Evolutionary conservation across 2,329 filamentous ascomycete genomes (phyloP).

Genomic region (Sarocladiaceae sp.): DNA sequence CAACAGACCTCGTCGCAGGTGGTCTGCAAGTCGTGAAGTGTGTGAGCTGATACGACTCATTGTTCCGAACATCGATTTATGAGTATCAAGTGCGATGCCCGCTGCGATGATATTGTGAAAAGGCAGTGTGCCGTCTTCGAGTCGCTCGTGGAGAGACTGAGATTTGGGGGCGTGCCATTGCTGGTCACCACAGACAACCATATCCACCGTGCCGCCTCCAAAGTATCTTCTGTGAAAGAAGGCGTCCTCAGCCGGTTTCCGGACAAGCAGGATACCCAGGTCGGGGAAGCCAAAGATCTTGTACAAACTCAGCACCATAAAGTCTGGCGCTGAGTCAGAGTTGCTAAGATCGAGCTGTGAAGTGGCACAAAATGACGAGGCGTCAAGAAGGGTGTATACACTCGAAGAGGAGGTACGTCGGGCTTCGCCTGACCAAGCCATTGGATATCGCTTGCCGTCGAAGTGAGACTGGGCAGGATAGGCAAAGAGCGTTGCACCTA

Average conservation of each 20-base stretch:
- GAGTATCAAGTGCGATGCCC: slow-evolving; percentile 66
- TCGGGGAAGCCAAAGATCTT: slow-evolving; percentile 99
- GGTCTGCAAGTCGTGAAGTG: slow-evolving; percentile 58
- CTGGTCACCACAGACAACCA: slow-evolving; percentile 73
- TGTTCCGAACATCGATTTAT: slow-evolving; percentile 64
- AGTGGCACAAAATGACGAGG: slow-evolving; percentile 76
- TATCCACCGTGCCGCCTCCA: slow-evolving; percentile 90
- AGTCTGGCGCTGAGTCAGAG: slow-evolving; percentile 65
- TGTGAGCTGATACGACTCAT: slow-evolving; percentile 69
- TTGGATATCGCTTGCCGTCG: slow-evolving; percentile 72
- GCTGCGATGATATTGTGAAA: slow-evolving; percentile 88
- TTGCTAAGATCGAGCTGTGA: slow-evolving; percentile 68
- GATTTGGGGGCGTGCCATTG: slow-evolving; percentile 80
- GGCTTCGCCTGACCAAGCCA: slow-evolving; percentile 59
- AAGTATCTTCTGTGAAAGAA: slow-evolving; percentile 75
- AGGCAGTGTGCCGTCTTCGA: slow-evolving; percentile 90
- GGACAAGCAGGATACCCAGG: slow-evolving; percentile 78
- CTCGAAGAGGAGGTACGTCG: slow-evolving; percentile 23
- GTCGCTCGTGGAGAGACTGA: slow-evolving; percentile 66
- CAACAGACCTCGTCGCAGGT: slow-evolving; percentile 54
- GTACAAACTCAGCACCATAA: slow-evolving; percentile 83
- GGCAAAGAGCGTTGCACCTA: slow-evolving; percentile 55
- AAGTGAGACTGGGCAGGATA: slow-evolving; percentile 93
- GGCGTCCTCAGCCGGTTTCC: slow-evolving; percentile 61
- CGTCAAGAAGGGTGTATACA: slow-evolving; percentile 74